Base-by-base conservation (phyloP, 176 grass and related monocot genomes). In the Thinopyrum elongatum region DNA sequence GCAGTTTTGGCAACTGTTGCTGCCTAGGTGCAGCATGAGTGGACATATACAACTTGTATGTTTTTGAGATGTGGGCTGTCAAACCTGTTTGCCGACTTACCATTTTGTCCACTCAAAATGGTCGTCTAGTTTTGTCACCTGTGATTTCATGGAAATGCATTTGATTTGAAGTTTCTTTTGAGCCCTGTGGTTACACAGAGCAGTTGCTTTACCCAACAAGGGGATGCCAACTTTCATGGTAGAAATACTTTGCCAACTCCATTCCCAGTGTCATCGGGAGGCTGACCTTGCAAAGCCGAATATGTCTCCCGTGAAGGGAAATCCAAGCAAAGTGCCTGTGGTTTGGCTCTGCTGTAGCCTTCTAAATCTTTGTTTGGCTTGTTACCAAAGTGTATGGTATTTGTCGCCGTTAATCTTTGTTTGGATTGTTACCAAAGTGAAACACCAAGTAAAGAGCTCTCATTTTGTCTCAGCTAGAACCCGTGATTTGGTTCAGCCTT, bases 101-200 rank as follows among this genome's bases (percentile, higher is more conserved):
- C 82, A 5, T 78, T 84, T 86, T 80, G 49, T 57, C 79, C 69
- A 58, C 64, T 28, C 36, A 28, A 72, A 49, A 64, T 78, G 84
- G 73, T 55, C 58, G 39, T 33, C 80, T 63, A 84, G 70, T 84
- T 91, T 91, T 91, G 85, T 23, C 11, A 67, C n/a, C 25, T 74
- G 59, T 73, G 27, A 80, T 79, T 82, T 59, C 80, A 66, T 76
- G 72, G 90, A 79, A 85, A 58, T 88, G 81, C 89, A 77, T 15
- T 65, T 17, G 17, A 58, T 8, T 58, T 22, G 55, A 58, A 58
- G 55, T 58, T 22, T 22, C 16, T 58, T 58, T 22, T 22, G 21
- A 58, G 55, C 55, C 55, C 55, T 58, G 55, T 58, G 7, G 26
- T 66, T 81, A 31, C 16, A 3, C 8, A 79, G 19, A 27, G 41